Evolutionary conservation across 2,329 filamentous ascomycete species (phyloP).

Genomic region (Aureobasidium mangrovei): DNA sequence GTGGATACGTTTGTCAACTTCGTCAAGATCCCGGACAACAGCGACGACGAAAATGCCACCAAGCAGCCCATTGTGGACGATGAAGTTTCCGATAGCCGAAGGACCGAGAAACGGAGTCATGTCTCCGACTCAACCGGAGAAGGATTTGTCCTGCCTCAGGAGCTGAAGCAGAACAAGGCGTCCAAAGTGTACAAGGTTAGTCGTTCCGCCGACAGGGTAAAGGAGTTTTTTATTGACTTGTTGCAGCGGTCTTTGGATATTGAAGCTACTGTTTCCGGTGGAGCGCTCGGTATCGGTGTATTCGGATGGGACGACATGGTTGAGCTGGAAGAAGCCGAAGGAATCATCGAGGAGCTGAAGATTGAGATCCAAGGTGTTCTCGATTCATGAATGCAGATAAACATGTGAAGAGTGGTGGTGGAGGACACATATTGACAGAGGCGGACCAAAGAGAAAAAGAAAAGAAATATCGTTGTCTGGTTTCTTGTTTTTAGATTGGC

Average conservation of each 20-base stretch:
- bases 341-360: slow-evolving; percentile 22
- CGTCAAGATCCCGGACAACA: slow-evolving; percentile 45
- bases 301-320: slow-evolving; percentile 42
- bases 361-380: slow-evolving; percentile 15
- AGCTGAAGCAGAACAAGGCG: slow-evolving; percentile 22
- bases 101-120: slow-evolving; percentile 18
- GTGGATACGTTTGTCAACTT: slow-evolving; percentile 78
- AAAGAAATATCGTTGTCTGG: no score
- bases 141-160: slow-evolving; percentile 18
- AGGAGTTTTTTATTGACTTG: slow-evolving; percentile 17
- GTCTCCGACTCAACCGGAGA: slow-evolving; percentile 14
- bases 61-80: slow-evolving; percentile 19
- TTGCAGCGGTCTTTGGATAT: slow-evolving; percentile 46
- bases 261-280: slow-evolving; percentile 43
- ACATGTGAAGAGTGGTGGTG: not conserved
- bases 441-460: not conserved
- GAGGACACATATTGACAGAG: not conserved
- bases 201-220: not conserved
- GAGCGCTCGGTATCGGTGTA: slow-evolving; percentile 44
- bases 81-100: slow-evolving; percentile 17
- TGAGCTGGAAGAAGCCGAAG: slow-evolving; percentile 27
- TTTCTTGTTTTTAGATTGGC: no score
- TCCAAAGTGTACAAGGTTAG: slow-evolving; percentile 33
- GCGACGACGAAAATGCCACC: slow-evolving; percentile 14
- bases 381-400: not conserved